Evolutionary conservation across 169 alveolate genomes (phyloP).

Genomic region (Eimeria tenella): DNA sequence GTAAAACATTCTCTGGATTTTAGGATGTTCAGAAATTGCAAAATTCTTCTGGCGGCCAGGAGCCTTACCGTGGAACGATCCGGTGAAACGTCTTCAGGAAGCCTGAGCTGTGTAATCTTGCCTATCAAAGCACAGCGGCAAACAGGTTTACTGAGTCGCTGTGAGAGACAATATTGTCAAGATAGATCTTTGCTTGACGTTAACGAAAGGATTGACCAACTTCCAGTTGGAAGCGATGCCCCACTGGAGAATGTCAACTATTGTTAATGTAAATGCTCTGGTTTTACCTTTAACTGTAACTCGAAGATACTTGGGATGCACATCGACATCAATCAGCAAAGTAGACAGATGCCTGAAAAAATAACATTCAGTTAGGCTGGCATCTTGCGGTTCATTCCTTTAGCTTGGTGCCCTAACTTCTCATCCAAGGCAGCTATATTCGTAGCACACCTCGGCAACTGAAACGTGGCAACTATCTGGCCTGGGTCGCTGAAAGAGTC

Average conservation of each 20-base stretch:
- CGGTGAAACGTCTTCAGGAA: conserved; percentile 69
- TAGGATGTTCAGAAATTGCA: background rate
- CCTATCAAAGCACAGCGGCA: background rate
- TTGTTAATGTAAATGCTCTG: background rate
- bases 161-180: too few relatives aligned
- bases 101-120: conserved; percentile 73
- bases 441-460: conserved; percentile 84
- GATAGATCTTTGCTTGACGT: too few relatives aligned
- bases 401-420: background rate
- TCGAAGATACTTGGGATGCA: conserved; percentile 90
- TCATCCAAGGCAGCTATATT: too few relatives aligned
- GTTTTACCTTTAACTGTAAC: conserved; percentile 72
- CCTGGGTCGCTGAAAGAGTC: conserved; percentile 87
- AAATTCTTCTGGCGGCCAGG: background rate
- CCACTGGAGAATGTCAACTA: background rate
- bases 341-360: conserved; percentile 88
- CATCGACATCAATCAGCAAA: conserved; percentile 88
- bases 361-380: background rate
- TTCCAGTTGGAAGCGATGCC: too few relatives aligned
- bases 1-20: background rate
- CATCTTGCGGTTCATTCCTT: too few relatives aligned
- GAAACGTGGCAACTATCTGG: conserved; percentile 85
- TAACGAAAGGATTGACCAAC: too few relatives aligned
- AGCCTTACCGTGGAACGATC: conserved; percentile 45
- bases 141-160: too few relatives aligned